Evolutionary conservation across 805 yeast species (phyloP).

Genomic region (Candida xiaguanensis): DNA sequence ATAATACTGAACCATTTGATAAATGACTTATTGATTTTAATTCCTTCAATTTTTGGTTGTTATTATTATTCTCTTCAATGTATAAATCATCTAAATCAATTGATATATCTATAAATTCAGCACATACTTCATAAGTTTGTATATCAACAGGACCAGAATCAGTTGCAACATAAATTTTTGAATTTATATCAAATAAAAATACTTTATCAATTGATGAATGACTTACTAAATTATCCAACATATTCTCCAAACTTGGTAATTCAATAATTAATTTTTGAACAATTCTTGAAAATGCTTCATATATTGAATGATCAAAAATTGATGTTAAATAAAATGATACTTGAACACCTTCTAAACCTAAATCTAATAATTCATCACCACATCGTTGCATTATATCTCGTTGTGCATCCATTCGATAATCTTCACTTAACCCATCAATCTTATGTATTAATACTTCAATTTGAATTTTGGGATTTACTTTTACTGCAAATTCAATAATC

Average conservation of each 20-base stretch:
- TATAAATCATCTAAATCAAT: conserved; percentile 80
- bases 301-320: conserved; percentile 91
- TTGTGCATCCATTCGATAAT: conserved; percentile 89
- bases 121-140: conserved; percentile 93
- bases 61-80: conserved; percentile 26
- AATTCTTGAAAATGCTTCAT: conserved; percentile 91
- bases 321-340: conserved; percentile 89
- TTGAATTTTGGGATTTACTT: conserved; percentile 78
- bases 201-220: conserved; percentile 91
- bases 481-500: conserved; percentile 83
- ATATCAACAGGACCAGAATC: conserved; percentile 95
- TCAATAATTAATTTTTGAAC: conserved; percentile 90
- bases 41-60: conserved; percentile 21
- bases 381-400: conserved; percentile 95
- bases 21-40: conserved; percentile 69
- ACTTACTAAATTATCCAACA: conserved; percentile 83
- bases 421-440: conserved; percentile 93
- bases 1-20: conserved; percentile 79
- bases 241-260: conserved; percentile 79
- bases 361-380: conserved; percentile 85
- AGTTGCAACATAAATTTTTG: conserved; percentile 93
- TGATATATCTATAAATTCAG: conserved; percentile 93
- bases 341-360: conserved; percentile 88
- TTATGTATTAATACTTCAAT: conserved; percentile 93
- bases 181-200: conserved; percentile 84